A percentile compares a stretch with the other conserved stretches of the same genome.
Evolutionary conservation across 305 asterid genomes (phyloP).

Genomic region (Galium porrigens): DNA sequence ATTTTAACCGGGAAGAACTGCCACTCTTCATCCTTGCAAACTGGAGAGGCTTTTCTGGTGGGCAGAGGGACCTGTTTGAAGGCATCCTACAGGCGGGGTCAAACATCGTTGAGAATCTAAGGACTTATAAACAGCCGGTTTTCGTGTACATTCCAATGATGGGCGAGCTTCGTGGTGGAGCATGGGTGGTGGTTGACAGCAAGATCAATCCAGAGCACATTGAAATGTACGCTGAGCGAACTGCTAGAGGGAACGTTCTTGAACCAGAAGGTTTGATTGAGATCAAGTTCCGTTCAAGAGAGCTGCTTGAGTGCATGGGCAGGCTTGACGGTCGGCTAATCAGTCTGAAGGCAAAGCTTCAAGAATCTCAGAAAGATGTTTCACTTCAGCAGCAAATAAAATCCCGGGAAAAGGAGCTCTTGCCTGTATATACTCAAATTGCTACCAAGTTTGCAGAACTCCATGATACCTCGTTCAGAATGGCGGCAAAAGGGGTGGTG

Average conservation of each 20-base stretch:
- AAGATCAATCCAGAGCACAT: constrained; percentile 82
- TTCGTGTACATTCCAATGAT: constrained; percentile 82
- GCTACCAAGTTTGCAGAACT: constrained; percentile 89
- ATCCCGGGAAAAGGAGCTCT: constrained; percentile 69
- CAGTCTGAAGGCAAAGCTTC: constrained; percentile 38
- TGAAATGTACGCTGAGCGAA: constrained; percentile 85
- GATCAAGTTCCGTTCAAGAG: constrained; percentile 71
- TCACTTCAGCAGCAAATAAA: constrained; percentile 43
- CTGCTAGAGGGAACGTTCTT: constrained; percentile 90
- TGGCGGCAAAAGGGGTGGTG: constrained; percentile 90
- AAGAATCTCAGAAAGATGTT: constrained; percentile 32
- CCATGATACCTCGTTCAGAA: constrained; percentile 78
- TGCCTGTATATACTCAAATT: constrained; percentile 77
- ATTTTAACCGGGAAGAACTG: constrained; percentile 69
- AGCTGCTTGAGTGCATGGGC: constrained; percentile 84
- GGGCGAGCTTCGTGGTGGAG: constrained; percentile 99
- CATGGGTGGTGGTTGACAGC: constrained; percentile 95
- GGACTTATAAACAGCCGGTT: constrained; percentile 74
- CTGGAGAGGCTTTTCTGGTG: constrained; percentile 99
- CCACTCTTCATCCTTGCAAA: constrained; percentile 91
- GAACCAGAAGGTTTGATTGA: constrained; percentile 94
- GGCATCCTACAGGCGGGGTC: constrained; percentile 97
- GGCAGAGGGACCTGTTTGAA: constrained; percentile 95
- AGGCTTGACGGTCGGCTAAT: constrained; percentile 66
- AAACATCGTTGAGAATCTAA: constrained; percentile 77